phyloP scores from a whole-genome alignment of 352 stramenopile species.

The Globisporangium barbulae region DNA sequence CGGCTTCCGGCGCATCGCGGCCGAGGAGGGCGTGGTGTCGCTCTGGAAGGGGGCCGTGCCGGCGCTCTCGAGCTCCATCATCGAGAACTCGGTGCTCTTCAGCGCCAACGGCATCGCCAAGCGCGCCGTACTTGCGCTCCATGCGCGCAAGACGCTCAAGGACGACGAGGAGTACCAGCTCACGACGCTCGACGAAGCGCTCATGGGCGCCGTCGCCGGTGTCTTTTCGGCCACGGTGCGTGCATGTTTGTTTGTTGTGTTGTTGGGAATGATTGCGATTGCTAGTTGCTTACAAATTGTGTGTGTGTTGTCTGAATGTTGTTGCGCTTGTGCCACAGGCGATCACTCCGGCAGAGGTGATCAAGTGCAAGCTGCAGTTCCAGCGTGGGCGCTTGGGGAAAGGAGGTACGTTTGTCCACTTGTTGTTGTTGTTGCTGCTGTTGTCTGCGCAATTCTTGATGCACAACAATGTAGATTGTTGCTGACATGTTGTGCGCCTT shows the following conservation, averaged over 20 bases:
- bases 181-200: slow-evolving; percentile 77
- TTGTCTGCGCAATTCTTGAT: background rate
- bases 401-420: slow-evolving; percentile 36
- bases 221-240: slow-evolving; percentile 82
- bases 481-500: background rate
- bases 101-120: slow-evolving; percentile 79
- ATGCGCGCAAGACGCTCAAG: slow-evolving; percentile 33
- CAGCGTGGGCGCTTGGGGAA: slow-evolving; percentile 59
- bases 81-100: slow-evolving; percentile 90
- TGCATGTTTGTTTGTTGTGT: background rate
- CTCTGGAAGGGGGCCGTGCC: slow-evolving; percentile 89
- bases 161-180: slow-evolving; percentile 54
- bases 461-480: slow-evolving; percentile 2
- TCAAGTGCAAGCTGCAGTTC: slow-evolving; percentile 86
- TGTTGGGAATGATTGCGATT: background rate
- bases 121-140: slow-evolving; percentile 57
- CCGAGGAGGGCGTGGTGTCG: slow-evolving; percentile 61
- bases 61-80: slow-evolving; percentile 82
- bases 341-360: slow-evolving; percentile 83
- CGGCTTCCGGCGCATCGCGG: slow-evolving; percentile 67
- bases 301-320: background rate
- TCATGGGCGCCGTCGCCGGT: slow-evolving; percentile 76
- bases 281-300: background rate
- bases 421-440: background rate
- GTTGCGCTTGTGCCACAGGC: slow-evolving; percentile 30